Evolutionary conservation across 2,329 filamentous ascomycete species (phyloP), one percentile per base, ranked within the genome.

Genomic region (Cladorrhinum sp.): DNA sequence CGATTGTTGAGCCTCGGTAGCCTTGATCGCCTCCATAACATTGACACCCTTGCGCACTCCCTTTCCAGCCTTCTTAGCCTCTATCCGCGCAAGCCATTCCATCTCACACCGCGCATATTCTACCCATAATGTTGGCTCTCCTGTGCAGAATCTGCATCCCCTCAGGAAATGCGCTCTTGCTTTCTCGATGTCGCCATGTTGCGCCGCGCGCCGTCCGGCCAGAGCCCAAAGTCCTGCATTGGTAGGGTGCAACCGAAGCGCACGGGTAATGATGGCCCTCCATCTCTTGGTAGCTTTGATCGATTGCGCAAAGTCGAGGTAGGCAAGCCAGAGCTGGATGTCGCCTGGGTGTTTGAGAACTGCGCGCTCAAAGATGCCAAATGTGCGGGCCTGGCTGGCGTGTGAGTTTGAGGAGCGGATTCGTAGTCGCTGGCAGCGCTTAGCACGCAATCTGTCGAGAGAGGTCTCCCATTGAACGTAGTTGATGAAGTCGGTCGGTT

Each of bases 21-120:
- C 77, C 54, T 73, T 72, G 50, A 71, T 71, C 18, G 72, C 71
- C 51, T 77, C 70, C 58, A 74, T 64, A 16, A 70, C 71, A 23
- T 75, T 73, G 1, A 73, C 73, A 8, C 73, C 74, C 58, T 77
- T 76, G 50, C 75, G 38, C 12, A 64, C 62, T 0, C 67, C 66
- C 55, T 66, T 75, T 5, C 74, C 75, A 67, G 81, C 82, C 74
- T 88, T 86, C 72, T 92, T 85, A 62, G 85, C 85, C 61, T 90
- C 86, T 70, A 98, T 86, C 76, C 90, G 92, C 55, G 84, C 86
- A 59, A 98, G 81, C 80, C 96, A 98, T 64, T 95, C 88, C 86
- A 96, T 92, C 79, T 99, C 95, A 70, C 93, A 82, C 71, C 90
- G 88, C 8, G 90, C 89, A 72, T 97, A 98, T 76, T 96, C 91